A percentile compares a stretch with the other conserved stretches of the same genome.
phyloP scores from a whole-genome alignment of 148 eudicot species.

The Suaeda aralocaspica region DNA sequence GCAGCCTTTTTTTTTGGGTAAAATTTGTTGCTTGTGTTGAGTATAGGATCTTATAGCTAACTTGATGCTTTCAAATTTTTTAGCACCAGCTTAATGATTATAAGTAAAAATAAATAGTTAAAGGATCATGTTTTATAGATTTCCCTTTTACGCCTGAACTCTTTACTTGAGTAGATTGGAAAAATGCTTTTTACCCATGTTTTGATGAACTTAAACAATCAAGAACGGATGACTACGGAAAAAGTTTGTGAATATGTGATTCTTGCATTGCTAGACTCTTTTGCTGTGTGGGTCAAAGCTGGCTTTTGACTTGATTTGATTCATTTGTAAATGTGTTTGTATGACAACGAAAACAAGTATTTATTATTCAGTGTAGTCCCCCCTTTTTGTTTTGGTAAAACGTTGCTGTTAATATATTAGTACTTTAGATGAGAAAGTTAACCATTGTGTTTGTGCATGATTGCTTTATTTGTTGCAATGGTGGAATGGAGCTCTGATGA shows the following conservation, averaged over 20 bases:
- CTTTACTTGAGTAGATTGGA: not conserved
- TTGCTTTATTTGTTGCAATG: constrained; percentile 21
- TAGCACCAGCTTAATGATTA: too few relatives aligned
- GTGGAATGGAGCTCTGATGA: constrained; percentile 41
- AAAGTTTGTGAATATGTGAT: not conserved
- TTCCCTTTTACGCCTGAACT: not conserved
- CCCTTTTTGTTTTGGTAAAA: not conserved
- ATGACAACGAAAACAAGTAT: not conserved
- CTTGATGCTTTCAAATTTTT: not conserved
- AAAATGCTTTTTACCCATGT: not conserved
- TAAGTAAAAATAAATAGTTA: too few relatives aligned
- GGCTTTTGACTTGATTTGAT: not conserved
- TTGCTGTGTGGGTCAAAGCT: not conserved
- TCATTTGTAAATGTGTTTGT: not conserved
- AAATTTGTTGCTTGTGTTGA: too few relatives aligned
- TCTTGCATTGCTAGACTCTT: not conserved
- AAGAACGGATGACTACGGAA: not conserved
- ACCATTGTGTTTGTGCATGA: constrained; percentile 4
- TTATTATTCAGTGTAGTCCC: not conserved
- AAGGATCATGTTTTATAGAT: too few relatives aligned
- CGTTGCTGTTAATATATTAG: not conserved
- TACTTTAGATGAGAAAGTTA: constrained; percentile 11
- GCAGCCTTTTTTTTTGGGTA: too few relatives aligned
- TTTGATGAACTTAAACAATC: not conserved
- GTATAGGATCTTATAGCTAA: not conserved